phyloP scores from a whole-genome alignment of 1,139 yeast species.

The Taphrina deformans region DNA sequence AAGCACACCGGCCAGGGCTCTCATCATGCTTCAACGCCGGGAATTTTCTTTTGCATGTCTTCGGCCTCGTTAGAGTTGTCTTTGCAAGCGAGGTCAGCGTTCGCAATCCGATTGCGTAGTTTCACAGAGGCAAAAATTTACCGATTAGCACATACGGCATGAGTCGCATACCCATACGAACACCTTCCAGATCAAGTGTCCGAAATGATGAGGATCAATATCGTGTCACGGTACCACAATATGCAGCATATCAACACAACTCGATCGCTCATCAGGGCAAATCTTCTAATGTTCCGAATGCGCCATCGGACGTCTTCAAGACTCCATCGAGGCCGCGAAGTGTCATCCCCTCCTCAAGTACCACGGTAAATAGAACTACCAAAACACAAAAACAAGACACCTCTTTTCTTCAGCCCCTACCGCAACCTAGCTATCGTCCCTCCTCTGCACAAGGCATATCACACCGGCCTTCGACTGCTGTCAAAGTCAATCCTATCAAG shows the following conservation, averaged over 20 bases:
- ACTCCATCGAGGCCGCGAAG: constrained; percentile 6
- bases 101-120: too few relatives aligned
- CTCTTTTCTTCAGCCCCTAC: neutral
- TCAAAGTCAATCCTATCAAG: neutral
- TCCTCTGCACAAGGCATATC: neutral
- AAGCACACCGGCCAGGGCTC: too few relatives aligned
- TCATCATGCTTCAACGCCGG: too few relatives aligned
- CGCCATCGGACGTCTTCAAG: neutral
- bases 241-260: neutral
- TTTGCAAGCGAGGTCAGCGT: too few relatives aligned
- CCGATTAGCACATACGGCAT: too few relatives aligned
- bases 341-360: neutral
- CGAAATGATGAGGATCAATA: neutral
- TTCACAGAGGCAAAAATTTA: too few relatives aligned
- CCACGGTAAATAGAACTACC: neutral
- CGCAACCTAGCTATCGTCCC: neutral
- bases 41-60: too few relatives aligned
- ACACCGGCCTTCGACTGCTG: neutral
- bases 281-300: neutral
- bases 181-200: constrained; percentile 3
- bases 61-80: neutral
- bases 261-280: neutral
- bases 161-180: constrained; percentile 15
- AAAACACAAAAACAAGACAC: too few relatives aligned
- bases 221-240: neutral